phyloP scores from a whole-genome alignment of 495 filamentous ascomycete genomes.

The Geoglossum glabrum region DNA sequence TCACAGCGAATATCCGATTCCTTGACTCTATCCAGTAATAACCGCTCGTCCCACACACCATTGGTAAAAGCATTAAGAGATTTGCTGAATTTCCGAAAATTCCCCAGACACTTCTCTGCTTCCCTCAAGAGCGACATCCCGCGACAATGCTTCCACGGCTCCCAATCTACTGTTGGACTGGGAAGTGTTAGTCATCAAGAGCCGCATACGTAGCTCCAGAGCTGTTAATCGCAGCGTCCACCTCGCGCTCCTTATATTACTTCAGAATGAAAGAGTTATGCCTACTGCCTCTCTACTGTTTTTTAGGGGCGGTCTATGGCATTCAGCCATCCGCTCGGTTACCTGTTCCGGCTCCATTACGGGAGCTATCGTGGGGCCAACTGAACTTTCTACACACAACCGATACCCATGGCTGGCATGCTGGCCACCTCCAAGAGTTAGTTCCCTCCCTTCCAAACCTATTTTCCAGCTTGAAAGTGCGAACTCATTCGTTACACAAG shows the following conservation, averaged over 20 bases:
- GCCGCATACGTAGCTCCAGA: background rate
- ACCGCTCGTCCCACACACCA: background rate
- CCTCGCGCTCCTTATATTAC: background rate
- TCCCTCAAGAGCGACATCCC: constrained; percentile 16
- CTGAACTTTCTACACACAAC: constrained; percentile 91
- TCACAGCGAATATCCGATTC: constrained; percentile 8
- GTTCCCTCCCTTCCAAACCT: constrained; percentile 10
- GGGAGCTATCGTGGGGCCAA: constrained; percentile 71
- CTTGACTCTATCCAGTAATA: constrained; percentile 7
- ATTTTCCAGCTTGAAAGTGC: background rate
- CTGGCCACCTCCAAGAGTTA: constrained; percentile 78
- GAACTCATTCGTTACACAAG: constrained; percentile 22
- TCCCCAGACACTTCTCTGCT: constrained; percentile 13
- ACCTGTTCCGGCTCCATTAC: constrained; percentile 63
- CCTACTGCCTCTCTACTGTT: background rate
- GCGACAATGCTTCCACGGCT: background rate
- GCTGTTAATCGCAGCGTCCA: background rate
- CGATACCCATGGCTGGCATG: constrained; percentile 90
- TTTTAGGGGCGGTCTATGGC: constrained; percentile 22
- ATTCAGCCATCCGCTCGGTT: constrained; percentile 62
- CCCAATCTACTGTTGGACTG: background rate
- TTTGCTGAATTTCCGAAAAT: constrained; percentile 5
- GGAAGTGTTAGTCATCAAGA: background rate
- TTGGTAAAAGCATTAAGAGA: constrained; percentile 18
- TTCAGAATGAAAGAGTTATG: background rate